Evolutionary conservation across 2,329 filamentous ascomycete species (phyloP).

Genomic region (Trichophyton benhamiae): DNA sequence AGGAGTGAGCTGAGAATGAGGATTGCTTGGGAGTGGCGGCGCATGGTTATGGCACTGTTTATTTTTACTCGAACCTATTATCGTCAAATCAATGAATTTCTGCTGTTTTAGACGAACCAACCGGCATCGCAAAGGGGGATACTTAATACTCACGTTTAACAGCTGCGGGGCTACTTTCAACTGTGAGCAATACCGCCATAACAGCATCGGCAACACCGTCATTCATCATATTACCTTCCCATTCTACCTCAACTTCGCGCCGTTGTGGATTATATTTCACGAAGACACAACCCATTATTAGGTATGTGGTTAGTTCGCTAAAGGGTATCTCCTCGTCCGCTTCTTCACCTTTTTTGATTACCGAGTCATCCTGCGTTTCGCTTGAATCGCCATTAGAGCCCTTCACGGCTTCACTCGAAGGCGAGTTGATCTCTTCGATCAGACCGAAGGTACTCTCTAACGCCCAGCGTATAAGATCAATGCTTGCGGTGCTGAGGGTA

Average conservation of each 20-base stretch:
- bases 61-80: conserved; percentile 46
- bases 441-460: conserved; percentile 87
- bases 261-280: conserved; percentile 60
- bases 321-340: conserved; percentile 36
- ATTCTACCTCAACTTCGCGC: conserved; percentile 80
- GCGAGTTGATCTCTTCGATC: conserved; percentile 46
- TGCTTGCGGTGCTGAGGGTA: conserved; percentile 72
- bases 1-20: conserved; percentile 58
- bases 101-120: neutral
- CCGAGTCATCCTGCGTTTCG: conserved; percentile 19
- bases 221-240: conserved; percentile 96
- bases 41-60: conserved; percentile 39
- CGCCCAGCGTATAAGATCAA: conserved; percentile 87
- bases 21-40: conserved; percentile 44
- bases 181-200: conserved; percentile 79
- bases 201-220: conserved; percentile 97
- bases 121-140: neutral
- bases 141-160: conserved; percentile 59
- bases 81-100: conserved; percentile 10
- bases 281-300: conserved; percentile 80
- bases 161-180: conserved; percentile 87
- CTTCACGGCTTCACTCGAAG: conserved; percentile 9
- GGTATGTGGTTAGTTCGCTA: conserved; percentile 35
- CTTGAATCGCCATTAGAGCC: conserved; percentile 18
- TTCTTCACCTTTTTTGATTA: conserved; percentile 24